These are phyloP conservation scores for Croton setiger DNA, from an alignment of 441 rosid genomes.

Conservation along the genomic window DNA sequence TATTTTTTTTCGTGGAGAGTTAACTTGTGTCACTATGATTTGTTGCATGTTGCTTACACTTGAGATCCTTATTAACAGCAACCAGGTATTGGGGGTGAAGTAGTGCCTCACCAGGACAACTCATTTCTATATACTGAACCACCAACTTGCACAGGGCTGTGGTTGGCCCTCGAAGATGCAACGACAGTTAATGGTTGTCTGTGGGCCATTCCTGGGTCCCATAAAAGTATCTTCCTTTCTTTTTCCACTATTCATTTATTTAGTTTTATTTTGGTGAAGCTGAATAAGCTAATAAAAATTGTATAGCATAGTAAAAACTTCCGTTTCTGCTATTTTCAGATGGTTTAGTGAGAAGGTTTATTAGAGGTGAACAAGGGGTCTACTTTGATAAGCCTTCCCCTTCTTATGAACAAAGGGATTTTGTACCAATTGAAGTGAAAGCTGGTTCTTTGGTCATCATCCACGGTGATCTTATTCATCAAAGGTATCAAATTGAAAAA, in stretches of 20 bases:
- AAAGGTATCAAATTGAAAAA: conserved; percentile 47
- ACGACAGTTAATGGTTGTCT: conserved; percentile 79
- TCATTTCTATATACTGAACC: conserved; percentile 90
- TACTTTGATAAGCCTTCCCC: conserved; percentile 76
- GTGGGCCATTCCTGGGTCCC: conserved; percentile 98
- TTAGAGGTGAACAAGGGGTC: conserved; percentile 78
- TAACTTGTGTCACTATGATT: background rate
- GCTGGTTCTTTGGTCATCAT: conserved; percentile 86
- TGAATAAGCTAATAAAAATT: conserved; percentile 8
- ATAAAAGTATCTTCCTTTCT: conserved; percentile 47
- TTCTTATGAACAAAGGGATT: conserved; percentile 69
- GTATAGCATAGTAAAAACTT: conserved; percentile 3
- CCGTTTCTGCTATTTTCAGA: conserved; percentile 36
- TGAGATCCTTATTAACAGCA: conserved; percentile 44
- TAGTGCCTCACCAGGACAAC: conserved; percentile 91
- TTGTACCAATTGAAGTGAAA: conserved; percentile 84
- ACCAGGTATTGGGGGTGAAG: conserved; percentile 99
- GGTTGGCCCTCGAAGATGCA: conserved; percentile 96
- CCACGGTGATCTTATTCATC: conserved; percentile 92
- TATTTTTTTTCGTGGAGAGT: background rate
- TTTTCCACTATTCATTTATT: background rate
- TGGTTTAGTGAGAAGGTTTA: conserved; percentile 85
- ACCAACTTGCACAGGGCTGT: conserved; percentile 81
- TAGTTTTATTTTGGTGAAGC: background rate
- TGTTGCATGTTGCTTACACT: conserved; percentile 10